Percentiles rank a stretch among this genome's conserved stretches.
phyloP scores from a whole-genome alignment of 2,329 filamentous ascomycete genomes.

The Fusarium anthophilum region DNA sequence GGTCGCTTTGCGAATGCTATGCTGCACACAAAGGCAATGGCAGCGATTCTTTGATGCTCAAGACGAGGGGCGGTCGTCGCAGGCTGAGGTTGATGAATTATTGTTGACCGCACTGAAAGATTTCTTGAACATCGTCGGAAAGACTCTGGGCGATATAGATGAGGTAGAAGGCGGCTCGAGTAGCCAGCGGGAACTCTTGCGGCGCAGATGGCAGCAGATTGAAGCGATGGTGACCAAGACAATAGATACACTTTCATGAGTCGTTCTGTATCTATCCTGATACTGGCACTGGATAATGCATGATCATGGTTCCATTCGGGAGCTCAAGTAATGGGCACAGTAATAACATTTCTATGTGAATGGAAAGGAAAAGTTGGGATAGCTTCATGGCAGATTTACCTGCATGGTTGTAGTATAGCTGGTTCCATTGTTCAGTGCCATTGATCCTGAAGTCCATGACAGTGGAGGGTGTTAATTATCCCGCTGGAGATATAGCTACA shows the following conservation, averaged over 20 bases:
- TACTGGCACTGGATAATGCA: too few species aligned
- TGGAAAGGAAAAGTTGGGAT: neutral
- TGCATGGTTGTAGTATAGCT: neutral
- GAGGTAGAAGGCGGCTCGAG: conserved; percentile 44
- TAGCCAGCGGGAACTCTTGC: conserved; percentile 51
- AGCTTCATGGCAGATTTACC: neutral
- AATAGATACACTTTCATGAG: conserved; percentile 38
- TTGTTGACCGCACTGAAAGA: conserved; percentile 51
- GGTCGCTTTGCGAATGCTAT: conserved; percentile 57
- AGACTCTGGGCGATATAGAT: conserved; percentile 45
- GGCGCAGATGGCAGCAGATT: conserved; percentile 57
- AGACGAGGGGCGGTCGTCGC: conserved; percentile 58
- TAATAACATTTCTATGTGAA: neutral
- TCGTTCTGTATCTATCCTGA: neutral
- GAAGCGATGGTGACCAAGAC: conserved; percentile 49
- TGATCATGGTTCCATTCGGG: too few species aligned
- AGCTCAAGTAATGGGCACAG: neutral
- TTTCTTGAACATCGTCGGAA: conserved; percentile 46
- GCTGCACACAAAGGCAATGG: conserved; percentile 44
- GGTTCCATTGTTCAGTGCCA: neutral
- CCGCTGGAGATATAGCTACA: neutral
- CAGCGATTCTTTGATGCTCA: conserved; percentile 54
- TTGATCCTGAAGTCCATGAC: neutral
- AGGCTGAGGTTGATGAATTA: conserved; percentile 50
- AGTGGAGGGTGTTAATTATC: neutral